These are phyloP conservation scores for Gossypium laxum DNA, from an alignment of 441 rosid species.

Conservation along the genomic window DNA sequence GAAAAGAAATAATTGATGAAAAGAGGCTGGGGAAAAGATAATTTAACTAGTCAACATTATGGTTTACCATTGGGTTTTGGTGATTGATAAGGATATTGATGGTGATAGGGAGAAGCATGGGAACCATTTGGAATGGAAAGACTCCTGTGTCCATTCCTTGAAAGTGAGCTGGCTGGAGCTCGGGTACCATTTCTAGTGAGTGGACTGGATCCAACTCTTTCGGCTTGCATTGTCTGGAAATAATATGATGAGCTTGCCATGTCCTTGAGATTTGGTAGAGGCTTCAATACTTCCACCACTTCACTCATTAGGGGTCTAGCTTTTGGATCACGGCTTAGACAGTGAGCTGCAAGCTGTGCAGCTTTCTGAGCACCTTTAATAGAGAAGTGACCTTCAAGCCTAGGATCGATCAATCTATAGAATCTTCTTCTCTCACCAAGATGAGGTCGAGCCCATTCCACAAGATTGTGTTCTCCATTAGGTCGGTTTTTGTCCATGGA, in stretches of 20 bases:
- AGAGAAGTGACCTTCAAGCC: conserved; percentile 80
- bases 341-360: conserved; percentile 69
- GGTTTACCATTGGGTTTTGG: conserved; percentile 47
- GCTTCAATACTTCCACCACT: conserved; percentile 65
- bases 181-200: conserved; percentile 40
- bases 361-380: conserved; percentile 81
- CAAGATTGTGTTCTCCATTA: conserved; percentile 77
- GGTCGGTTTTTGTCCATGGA: conserved; percentile 89
- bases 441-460: conserved; percentile 88
- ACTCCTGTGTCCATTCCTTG: conserved; percentile 72
- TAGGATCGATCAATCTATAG: conserved; percentile 67
- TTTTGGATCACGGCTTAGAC: conserved; percentile 84
- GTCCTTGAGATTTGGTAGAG: conserved; percentile 73
- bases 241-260: conserved; percentile 83
- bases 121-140: conserved; percentile 67
- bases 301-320: conserved; percentile 80
- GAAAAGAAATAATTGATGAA: conserved; percentile 15
- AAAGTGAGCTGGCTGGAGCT: conserved; percentile 34
- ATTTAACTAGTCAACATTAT: conserved; percentile 22
- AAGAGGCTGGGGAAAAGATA: conserved; percentile 9
- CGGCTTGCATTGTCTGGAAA: conserved; percentile 68
- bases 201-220: conserved; percentile 48
- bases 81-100: conserved; percentile 47
- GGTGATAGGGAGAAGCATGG: conserved; percentile 59
- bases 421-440: conserved; percentile 70